Evolutionary conservation across 2,329 filamentous ascomycete genomes (phyloP).

Genomic region (Fusarium secorum): DNA sequence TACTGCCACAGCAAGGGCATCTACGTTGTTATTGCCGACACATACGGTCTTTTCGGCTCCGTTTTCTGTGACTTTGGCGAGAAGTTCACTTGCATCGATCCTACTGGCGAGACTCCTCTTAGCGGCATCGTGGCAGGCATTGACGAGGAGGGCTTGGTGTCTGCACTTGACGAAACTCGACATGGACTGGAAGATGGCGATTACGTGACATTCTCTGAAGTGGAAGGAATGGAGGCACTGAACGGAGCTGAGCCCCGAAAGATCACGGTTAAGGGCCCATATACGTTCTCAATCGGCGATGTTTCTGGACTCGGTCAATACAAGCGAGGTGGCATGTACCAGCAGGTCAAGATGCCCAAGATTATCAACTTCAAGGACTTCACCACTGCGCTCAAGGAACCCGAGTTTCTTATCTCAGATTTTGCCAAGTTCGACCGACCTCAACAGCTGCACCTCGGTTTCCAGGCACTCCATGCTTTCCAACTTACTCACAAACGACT

Average conservation of each 20-base stretch:
- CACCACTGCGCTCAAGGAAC: constrained; percentile 79
- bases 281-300: constrained; percentile 96
- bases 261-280: constrained; percentile 92
- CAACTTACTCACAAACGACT: constrained; percentile 76
- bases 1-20: constrained; percentile 96
- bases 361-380: constrained; percentile 87
- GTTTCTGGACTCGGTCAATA: constrained; percentile 88
- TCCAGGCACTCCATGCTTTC: constrained; percentile 92
- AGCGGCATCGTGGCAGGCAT: constrained; percentile 91
- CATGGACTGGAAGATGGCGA: constrained; percentile 97
- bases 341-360: constrained; percentile 99
- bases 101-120: constrained; percentile 87
- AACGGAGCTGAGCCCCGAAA: constrained; percentile 87
- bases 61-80: constrained; percentile 98
- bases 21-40: constrained; percentile 86
- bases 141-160: constrained; percentile 88
- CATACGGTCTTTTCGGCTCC: constrained; percentile 91
- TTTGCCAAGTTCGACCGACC: constrained; percentile 98
- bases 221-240: constrained; percentile 89
- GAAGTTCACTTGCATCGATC: constrained; percentile 88
- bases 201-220: constrained; percentile 91
- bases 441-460: constrained; percentile 87
- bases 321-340: constrained; percentile 85
- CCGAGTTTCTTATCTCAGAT: constrained; percentile 90
- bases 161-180: constrained; percentile 90